Percentiles rank a stretch among this genome's conserved stretches.
Evolutionary conservation across 345 rosid genomes (phyloP).

Genomic region (Pistacia vera): DNA sequence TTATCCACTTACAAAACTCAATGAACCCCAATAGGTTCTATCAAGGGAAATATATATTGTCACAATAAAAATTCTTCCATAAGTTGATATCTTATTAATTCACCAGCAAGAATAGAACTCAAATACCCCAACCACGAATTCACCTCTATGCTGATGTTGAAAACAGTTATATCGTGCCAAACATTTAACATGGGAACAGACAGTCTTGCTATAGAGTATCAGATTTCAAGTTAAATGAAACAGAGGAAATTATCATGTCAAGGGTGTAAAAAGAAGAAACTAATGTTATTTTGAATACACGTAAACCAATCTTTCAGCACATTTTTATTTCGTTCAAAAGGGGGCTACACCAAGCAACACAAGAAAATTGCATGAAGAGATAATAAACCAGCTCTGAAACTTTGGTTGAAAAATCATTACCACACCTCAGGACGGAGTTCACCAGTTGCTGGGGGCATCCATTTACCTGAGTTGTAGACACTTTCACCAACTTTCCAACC

Average conservation of each 20-base stretch:
- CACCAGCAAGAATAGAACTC: not conserved
- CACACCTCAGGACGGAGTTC: slow-evolving; percentile 98
- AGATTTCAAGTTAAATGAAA: not conserved
- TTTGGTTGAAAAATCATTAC: slow-evolving; percentile 40
- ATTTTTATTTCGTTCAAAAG: slow-evolving; percentile 15
- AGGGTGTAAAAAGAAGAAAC: not conserved
- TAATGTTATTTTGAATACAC: not conserved
- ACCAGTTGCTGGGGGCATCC: slow-evolving; percentile 99
- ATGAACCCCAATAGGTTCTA: too few species aligned
- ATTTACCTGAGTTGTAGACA: slow-evolving; percentile 90
- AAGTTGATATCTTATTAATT: too few species aligned
- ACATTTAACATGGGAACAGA: not conserved
- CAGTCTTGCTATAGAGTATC: not conserved
- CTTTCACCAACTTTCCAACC: slow-evolving; percentile 99
- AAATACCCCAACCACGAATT: not conserved
- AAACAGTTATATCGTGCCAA: not conserved
- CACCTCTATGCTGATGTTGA: not conserved
- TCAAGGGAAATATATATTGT: too few species aligned
- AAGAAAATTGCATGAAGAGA: slow-evolving; percentile 11
- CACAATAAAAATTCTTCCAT: too few species aligned
- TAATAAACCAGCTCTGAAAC: not conserved
- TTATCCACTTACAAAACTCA: too few species aligned
- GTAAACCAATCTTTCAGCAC: not conserved
- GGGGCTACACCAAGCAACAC: not conserved
- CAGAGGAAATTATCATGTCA: not conserved